Evolutionary conservation across 2,329 filamentous ascomycete genomes (phyloP).

Genomic region (Aspergillus melleus): DNA sequence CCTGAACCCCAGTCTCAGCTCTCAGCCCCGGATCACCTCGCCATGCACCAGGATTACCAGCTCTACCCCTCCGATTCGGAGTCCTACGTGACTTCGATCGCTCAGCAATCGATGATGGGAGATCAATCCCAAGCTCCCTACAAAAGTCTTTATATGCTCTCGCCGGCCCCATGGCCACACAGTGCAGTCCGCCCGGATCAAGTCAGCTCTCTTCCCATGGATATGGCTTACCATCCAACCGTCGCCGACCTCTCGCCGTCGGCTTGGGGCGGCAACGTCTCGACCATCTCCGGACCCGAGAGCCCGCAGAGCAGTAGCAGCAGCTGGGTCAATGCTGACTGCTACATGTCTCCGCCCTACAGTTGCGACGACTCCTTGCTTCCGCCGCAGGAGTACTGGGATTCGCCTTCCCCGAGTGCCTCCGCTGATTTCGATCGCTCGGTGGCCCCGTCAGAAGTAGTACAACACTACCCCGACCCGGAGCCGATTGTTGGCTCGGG

Average conservation of each 20-base stretch:
- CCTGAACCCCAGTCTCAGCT: background rate
- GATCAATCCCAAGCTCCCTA: background rate
- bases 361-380: slow-evolving; percentile 20
- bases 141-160: background rate
- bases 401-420: slow-evolving; percentile 18
- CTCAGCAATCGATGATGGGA: background rate
- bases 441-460: slow-evolving; percentile 6
- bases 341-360: slow-evolving; percentile 20
- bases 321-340: slow-evolving; percentile 17
- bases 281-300: slow-evolving; percentile 26
- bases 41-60: slow-evolving; percentile 8
- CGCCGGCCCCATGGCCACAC: background rate
- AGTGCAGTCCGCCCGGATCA: background rate
- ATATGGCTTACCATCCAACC: background rate
- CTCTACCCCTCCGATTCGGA: slow-evolving; percentile 4
- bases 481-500: slow-evolving; percentile 13
- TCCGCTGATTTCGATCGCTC: slow-evolving; percentile 15
- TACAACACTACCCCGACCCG: slow-evolving; percentile 26
- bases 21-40: background rate
- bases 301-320: slow-evolving; percentile 22
- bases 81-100: background rate
- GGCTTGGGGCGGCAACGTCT: slow-evolving; percentile 22
- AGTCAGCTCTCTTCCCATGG: background rate
- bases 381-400: slow-evolving; percentile 7
- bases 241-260: slow-evolving; percentile 8